A percentile compares a stretch with the other conserved stretches of the same genome.
Evolutionary conservation across 495 filamentous ascomycete genomes (phyloP).

Genomic region (Aspergillus cristatus): DNA sequence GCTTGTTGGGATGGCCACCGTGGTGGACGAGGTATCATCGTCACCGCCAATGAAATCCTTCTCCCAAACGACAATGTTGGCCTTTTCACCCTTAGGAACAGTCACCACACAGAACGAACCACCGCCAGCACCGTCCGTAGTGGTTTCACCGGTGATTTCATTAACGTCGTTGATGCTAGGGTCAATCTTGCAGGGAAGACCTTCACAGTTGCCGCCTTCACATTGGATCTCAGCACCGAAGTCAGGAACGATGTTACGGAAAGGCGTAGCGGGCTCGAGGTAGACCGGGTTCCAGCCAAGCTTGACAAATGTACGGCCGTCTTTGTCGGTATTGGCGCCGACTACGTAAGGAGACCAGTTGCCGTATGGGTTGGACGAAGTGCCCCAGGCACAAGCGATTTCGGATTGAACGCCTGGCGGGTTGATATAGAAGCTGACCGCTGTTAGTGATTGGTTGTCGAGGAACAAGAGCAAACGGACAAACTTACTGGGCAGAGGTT

Average conservation of each 20-base stretch:
- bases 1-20: conserved; percentile 8
- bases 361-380: conserved; percentile 51
- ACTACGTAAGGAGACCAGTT: conserved; percentile 79
- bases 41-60: conserved; percentile 21
- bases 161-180: conserved; percentile 51
- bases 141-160: conserved; percentile 46
- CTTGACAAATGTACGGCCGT: conserved; percentile 63
- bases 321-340: conserved; percentile 59
- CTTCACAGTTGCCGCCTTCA: conserved; percentile 56
- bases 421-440: conserved; percentile 65
- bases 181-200: conserved; percentile 67
- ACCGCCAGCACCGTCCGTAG: conserved; percentile 53
- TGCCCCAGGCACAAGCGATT: conserved; percentile 66
- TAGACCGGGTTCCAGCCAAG: conserved; percentile 78
- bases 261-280: conserved; percentile 45
- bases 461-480: too few species aligned
- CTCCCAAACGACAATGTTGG: conserved; percentile 60
- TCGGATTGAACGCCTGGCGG: conserved; percentile 52
- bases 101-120: conserved; percentile 75
- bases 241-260: conserved; percentile 48
- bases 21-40: conserved; percentile 11
- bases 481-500: conserved; percentile 63
- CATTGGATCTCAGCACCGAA: conserved; percentile 69
- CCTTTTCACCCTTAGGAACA: conserved; percentile 55
- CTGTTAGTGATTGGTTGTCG: conserved; percentile 8